Evolutionary conservation across 2,329 filamentous ascomycete genomes (phyloP).

Genomic region (Colletotrichum sp.): DNA sequence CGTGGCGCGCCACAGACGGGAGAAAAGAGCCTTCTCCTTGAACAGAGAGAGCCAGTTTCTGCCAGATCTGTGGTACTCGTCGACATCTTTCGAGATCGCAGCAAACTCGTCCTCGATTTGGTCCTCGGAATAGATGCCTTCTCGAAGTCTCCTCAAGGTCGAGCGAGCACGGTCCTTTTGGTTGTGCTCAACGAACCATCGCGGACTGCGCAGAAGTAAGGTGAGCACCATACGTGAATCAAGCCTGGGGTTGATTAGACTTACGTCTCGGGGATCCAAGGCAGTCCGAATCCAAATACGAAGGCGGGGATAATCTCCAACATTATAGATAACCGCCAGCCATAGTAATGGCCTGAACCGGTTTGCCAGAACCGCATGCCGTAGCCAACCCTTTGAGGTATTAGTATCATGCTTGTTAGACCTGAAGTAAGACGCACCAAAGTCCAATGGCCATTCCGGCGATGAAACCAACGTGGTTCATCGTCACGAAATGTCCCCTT

Average conservation of each 20-base stretch:
- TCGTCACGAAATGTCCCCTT: conserved; percentile 60
- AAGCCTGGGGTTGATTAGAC: conserved; percentile 17
- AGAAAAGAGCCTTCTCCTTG: conserved; percentile 49
- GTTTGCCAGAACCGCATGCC: conserved; percentile 58
- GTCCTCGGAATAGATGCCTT: conserved; percentile 40
- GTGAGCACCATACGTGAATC: not conserved
- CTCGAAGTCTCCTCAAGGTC: conserved; percentile 54
- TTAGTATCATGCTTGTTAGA: not conserved
- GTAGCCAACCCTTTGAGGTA: conserved; percentile 55
- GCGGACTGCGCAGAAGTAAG: conserved; percentile 46
- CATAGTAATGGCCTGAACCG: conserved; percentile 45
- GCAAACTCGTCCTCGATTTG: conserved; percentile 47
- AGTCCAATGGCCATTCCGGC: conserved; percentile 58
- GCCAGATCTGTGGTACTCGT: conserved; percentile 37
- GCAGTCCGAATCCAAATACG: conserved; percentile 54
- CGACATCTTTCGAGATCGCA: conserved; percentile 50
- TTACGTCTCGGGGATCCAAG: conserved; percentile 60
- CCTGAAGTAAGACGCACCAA: conserved; percentile 44
- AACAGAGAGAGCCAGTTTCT: conserved; percentile 53
- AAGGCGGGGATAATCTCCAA: conserved; percentile 56
- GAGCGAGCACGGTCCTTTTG: conserved; percentile 44
- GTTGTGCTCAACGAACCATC: conserved; percentile 62
- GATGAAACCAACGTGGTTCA: conserved; percentile 65
- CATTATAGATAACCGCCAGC: conserved; percentile 59
- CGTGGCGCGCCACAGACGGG: conserved; percentile 60